These are phyloP conservation scores for Gossypium turneri DNA, from an alignment of 345 rosid species.

Conservation along the genomic window DNA sequence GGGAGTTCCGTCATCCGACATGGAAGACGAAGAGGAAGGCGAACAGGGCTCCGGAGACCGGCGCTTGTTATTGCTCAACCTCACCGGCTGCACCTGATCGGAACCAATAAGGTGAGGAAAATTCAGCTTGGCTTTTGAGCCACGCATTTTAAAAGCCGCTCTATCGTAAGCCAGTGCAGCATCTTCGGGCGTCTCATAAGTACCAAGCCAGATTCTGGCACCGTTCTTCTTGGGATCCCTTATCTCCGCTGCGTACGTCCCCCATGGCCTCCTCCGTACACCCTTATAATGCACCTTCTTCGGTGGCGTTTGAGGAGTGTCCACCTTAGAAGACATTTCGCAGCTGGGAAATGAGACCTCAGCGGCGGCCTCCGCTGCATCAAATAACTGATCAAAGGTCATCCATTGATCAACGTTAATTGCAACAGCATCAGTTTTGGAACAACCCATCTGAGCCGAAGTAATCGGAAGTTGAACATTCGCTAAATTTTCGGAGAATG, in stretches of 20 bases:
- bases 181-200: constrained; percentile 52
- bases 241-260: constrained; percentile 66
- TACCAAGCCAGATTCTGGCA: constrained; percentile 63
- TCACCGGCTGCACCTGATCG: constrained; percentile 13
- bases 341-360: not conserved
- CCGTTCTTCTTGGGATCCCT: constrained; percentile 60
- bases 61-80: constrained; percentile 28
- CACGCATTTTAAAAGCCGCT: constrained; percentile 36
- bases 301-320: not conserved
- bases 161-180: constrained; percentile 32
- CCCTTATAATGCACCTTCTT: constrained; percentile 32
- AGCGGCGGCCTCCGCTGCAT: not conserved
- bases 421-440: not conserved
- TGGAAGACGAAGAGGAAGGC: not conserved
- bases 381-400: constrained; percentile 7
- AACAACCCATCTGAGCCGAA: not conserved
- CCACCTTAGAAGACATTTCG: not conserved
- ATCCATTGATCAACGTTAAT: constrained; percentile 7
- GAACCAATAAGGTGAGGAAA: constrained; percentile 34
- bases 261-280: constrained; percentile 63
- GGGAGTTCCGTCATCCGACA: not conserved
- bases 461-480: not conserved
- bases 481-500: not conserved
- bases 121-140: constrained; percentile 36
- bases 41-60: constrained; percentile 17